Percentiles rank a stretch among this genome's conserved stretches.
phyloP scores from a whole-genome alignment of 176 grass and related monocot species.

The Zizania latifolia region DNA sequence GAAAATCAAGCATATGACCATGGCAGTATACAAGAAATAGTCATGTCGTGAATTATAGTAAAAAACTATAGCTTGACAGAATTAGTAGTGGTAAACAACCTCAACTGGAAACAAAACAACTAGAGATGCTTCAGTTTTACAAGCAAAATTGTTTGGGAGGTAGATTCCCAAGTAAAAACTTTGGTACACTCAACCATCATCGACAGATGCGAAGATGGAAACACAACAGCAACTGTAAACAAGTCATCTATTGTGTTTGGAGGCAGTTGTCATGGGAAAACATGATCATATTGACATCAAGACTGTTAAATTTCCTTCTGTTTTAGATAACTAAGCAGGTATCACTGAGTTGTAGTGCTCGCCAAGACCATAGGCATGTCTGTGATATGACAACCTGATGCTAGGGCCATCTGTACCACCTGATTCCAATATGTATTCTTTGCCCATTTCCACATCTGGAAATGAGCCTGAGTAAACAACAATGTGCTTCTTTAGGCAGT shows the following conservation, averaged over 20 bases:
- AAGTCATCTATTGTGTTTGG: background rate
- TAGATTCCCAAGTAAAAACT: constrained; percentile 20
- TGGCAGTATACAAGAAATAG: background rate
- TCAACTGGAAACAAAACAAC: background rate
- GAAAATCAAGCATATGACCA: too few species aligned
- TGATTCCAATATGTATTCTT: constrained; percentile 63
- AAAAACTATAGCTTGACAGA: constrained; percentile 2
- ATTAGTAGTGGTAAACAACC: background rate
- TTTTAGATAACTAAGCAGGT: constrained; percentile 23
- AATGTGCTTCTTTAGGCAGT: constrained; percentile 83
- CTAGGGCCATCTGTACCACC: constrained; percentile 17
- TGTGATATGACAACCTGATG: constrained; percentile 83
- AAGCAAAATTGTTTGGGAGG: constrained; percentile 41
- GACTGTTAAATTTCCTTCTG: background rate
- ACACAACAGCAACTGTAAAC: background rate
- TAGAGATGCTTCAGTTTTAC: constrained; percentile 10
- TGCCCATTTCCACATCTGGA: constrained; percentile 95
- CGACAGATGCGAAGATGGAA: background rate
- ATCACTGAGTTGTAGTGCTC: constrained; percentile 96
- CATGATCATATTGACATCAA: constrained; percentile 16
- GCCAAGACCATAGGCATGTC: constrained; percentile 85
- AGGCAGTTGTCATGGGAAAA: constrained; percentile 17
- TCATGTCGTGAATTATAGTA: background rate
- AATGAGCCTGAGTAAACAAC: constrained; percentile 86
- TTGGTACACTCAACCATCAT: constrained; percentile 30